Conservation (phyloP, 2,329 filamentous ascomycete species). For the Phialophora chinensis region DNA sequence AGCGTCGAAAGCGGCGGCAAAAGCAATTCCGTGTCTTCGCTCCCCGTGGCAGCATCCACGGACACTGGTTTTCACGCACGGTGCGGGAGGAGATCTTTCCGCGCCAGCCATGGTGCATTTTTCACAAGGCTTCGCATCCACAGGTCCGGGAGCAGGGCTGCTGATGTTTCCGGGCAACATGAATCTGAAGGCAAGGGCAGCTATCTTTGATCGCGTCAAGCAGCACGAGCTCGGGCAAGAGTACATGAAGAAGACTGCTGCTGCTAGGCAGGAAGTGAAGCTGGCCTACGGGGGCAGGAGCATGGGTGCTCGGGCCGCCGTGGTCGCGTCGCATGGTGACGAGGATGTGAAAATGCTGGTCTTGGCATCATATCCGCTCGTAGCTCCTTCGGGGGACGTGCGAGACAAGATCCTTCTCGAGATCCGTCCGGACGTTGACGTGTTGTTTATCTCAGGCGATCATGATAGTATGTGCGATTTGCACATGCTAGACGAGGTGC, state of each 20-base stretch:
- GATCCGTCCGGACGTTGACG: constrained; percentile 24
- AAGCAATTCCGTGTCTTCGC: constrained; percentile 15
- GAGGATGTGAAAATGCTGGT: constrained; percentile 29
- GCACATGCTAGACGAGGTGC: constrained; percentile 23
- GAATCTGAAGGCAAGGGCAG: constrained; percentile 34
- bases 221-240: constrained; percentile 21
- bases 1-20: not conserved
- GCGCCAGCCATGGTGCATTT: constrained; percentile 36
- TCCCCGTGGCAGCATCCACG: not conserved
- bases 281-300: constrained; percentile 36
- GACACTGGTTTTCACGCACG: constrained; percentile 38
- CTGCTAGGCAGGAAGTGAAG: not conserved
- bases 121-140: constrained; percentile 28
- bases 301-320: constrained; percentile 34
- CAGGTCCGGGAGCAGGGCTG: constrained; percentile 8
- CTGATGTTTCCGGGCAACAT: constrained; percentile 37
- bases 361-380: constrained; percentile 36
- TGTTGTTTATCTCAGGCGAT: constrained; percentile 38
- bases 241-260: not conserved
- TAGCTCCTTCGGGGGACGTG: constrained; percentile 29
- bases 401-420: constrained; percentile 37
- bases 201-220: constrained; percentile 29
- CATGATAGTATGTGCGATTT: constrained; percentile 37
- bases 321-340: constrained; percentile 28
- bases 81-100: constrained; percentile 36